These are phyloP conservation scores for Primulina huaijiensis DNA, from an alignment of 257 asterid genomes.

Conservation along the genomic window DNA sequence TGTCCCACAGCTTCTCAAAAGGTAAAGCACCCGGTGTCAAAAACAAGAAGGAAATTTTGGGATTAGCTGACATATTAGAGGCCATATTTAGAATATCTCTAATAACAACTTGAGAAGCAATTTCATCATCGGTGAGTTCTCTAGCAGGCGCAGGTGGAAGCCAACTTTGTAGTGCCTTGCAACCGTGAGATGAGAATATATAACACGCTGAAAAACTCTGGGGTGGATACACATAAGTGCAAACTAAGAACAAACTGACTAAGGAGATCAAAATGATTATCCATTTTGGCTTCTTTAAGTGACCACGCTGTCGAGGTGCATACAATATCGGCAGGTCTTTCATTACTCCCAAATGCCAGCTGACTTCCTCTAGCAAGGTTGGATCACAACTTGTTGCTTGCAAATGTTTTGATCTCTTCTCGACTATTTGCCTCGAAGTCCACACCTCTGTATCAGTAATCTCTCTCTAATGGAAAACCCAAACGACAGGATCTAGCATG, in stretches of 20 bases:
- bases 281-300: conserved; percentile 90
- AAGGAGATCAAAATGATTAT: conserved; percentile 77
- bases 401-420: conserved; percentile 10
- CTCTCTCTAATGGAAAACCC: conserved; percentile 12
- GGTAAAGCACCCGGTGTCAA: conserved; percentile 97
- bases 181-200: conserved; percentile 71
- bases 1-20: conserved; percentile 96
- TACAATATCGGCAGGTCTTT: conserved; percentile 76
- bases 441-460: neutral
- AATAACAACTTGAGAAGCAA: conserved; percentile 84
- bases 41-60: conserved; percentile 91
- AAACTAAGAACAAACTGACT: conserved; percentile 80
- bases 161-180: conserved; percentile 72
- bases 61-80: conserved; percentile 38
- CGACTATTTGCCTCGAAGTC: conserved; percentile 7
- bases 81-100: conserved; percentile 73
- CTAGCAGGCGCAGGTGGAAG: conserved; percentile 80
- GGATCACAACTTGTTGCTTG: conserved; percentile 43
- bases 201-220: conserved; percentile 79
- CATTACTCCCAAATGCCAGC: conserved; percentile 78
- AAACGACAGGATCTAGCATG: conserved; percentile 17
- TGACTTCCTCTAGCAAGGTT: conserved; percentile 68
- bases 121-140: conserved; percentile 79
- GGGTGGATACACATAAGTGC: conserved; percentile 91
- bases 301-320: conserved; percentile 80